Evolutionary conservation across 1,139 yeast species (phyloP).

Genomic region (Wickerhamomyces sp.): DNA sequence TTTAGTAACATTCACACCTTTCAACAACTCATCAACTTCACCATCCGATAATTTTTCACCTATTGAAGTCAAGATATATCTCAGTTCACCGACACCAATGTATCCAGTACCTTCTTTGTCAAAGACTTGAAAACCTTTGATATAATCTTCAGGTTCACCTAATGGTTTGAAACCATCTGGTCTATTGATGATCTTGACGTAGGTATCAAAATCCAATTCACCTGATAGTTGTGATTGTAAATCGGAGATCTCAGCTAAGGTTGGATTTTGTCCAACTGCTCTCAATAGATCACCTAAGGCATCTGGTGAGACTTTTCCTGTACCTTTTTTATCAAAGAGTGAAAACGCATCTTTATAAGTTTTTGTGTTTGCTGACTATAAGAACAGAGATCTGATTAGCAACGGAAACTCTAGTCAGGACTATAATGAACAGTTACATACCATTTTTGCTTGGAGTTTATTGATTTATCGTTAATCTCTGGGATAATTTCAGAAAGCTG

Average conservation of each 20-base stretch:
- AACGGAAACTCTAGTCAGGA: too few relatives aligned
- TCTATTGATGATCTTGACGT: constrained; percentile 72
- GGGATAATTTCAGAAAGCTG: too few relatives aligned
- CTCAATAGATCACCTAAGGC: constrained; percentile 90
- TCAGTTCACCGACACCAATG: constrained; percentile 94
- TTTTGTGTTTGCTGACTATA: constrained; percentile 33
- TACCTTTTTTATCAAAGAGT: constrained; percentile 92
- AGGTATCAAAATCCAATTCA: constrained; percentile 66
- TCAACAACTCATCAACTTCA: constrained; percentile 93
- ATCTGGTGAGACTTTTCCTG: constrained; percentile 85
- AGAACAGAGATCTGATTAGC: background rate
- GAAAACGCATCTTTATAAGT: constrained; percentile 97
- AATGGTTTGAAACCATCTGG: constrained; percentile 87
- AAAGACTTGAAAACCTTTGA: constrained; percentile 95
- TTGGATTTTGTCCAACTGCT: constrained; percentile 98
- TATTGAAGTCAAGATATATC: constrained; percentile 87
- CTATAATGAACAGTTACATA: too few relatives aligned
- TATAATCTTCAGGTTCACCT: constrained; percentile 94
- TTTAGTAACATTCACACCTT: constrained; percentile 89
- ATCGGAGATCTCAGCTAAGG: constrained; percentile 80
- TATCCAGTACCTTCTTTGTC: constrained; percentile 95
- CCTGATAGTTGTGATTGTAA: constrained; percentile 46
- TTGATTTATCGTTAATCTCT: too few relatives aligned
- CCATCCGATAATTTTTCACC: constrained; percentile 88
- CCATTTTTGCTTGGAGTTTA: too few relatives aligned